Evolutionary conservation across 2,329 filamentous ascomycete genomes (phyloP).

Genomic region (Cladosporium sp.): DNA sequence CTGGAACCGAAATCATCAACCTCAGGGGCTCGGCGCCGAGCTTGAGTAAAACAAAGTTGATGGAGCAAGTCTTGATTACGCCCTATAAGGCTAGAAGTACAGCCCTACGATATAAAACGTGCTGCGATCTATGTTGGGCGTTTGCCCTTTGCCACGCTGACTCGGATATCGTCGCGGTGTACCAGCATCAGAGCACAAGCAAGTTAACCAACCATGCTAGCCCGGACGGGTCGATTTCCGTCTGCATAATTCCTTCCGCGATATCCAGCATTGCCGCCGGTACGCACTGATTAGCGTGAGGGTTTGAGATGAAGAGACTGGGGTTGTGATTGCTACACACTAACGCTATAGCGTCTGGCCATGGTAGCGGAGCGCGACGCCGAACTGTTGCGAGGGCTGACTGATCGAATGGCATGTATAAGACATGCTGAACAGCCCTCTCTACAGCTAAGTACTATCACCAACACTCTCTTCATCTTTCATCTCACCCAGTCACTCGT

Average conservation of each 20-base stretch:
- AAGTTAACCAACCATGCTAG: neutral
- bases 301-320: neutral
- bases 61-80: slow-evolving; percentile 2
- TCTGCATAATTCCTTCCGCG: neutral
- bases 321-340: neutral
- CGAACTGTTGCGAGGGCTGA: slow-evolving; percentile 6
- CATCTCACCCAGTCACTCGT: slow-evolving; percentile 19
- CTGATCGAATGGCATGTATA: slow-evolving; percentile 3
- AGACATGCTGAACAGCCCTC: neutral
- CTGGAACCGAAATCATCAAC: neutral
- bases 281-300: neutral
- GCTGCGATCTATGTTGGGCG: neutral
- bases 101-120: neutral
- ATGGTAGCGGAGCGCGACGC: neutral
- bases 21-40: slow-evolving; percentile 12
- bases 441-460: neutral
- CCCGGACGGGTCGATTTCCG: neutral
- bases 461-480: slow-evolving; percentile 16
- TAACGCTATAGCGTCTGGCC: slow-evolving; percentile 6
- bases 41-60: slow-evolving; percentile 10
- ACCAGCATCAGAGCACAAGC: neutral
- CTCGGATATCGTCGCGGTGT: neutral
- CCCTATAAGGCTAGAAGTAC: slow-evolving; percentile 5
- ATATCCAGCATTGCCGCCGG: neutral
- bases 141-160: neutral